Percentiles rank a stretch among this genome's conserved stretches.
Evolutionary conservation across 2,329 filamentous ascomycete genomes (phyloP).

Genomic region (Leptographium radiaticola): DNA sequence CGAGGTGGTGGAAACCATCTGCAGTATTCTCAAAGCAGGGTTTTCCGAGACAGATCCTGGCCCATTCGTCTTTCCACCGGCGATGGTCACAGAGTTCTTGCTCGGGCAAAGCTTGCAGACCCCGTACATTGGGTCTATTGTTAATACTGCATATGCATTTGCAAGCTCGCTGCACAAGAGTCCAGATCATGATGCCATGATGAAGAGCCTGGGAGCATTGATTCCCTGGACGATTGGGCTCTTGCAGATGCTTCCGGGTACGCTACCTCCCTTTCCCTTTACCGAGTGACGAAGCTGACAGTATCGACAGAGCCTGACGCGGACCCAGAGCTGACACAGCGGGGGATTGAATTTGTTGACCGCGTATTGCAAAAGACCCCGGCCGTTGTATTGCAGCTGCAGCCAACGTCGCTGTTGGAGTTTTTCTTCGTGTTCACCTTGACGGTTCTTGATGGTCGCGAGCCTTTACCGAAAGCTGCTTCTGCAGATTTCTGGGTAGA

Average conservation of each 20-base stretch:
- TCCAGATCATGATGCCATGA: constrained; percentile 25
- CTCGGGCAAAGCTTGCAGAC: constrained; percentile 44
- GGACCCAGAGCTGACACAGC: constrained; percentile 61
- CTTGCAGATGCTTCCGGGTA: constrained; percentile 48
- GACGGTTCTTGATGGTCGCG: constrained; percentile 54
- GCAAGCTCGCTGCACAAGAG: constrained; percentile 43
- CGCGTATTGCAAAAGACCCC: constrained; percentile 49
- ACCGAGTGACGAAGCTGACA: constrained; percentile 5
- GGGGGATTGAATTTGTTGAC: constrained; percentile 59
- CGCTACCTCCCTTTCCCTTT: constrained; percentile 10
- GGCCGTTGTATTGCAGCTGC: constrained; percentile 44
- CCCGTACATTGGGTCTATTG: constrained; percentile 53
- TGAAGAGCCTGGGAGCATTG: constrained; percentile 35
- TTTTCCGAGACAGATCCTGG: constrained; percentile 64
- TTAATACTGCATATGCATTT: constrained; percentile 61
- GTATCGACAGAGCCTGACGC: constrained; percentile 35
- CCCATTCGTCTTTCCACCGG: constrained; percentile 61
- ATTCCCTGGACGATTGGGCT: constrained; percentile 51
- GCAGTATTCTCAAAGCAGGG: constrained; percentile 57
- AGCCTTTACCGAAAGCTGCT: constrained; percentile 62
- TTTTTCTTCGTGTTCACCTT: constrained; percentile 61
- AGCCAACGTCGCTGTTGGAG: constrained; percentile 43
- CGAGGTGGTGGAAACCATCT: constrained; percentile 60
- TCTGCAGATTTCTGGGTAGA: constrained; percentile 65
- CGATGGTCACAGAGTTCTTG: constrained; percentile 54